Evolutionary conservation across 345 rosid species (phyloP).

Genomic region (Moricandia moricandioides): DNA sequence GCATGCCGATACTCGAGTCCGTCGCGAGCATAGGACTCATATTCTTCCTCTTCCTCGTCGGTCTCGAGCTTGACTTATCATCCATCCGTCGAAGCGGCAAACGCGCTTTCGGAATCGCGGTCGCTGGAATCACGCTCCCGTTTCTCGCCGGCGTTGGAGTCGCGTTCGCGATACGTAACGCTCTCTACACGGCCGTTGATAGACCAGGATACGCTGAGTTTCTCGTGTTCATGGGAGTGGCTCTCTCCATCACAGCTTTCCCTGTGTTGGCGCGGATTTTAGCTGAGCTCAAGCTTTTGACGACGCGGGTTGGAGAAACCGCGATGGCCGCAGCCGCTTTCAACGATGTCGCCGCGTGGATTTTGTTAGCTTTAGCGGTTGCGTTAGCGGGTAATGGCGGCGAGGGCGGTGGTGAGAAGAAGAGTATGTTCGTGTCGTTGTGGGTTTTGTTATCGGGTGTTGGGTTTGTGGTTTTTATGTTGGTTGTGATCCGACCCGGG

Average conservation of each 20-base stretch:
- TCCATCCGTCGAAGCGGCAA: constrained; percentile 65
- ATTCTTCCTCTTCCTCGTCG: constrained; percentile 88
- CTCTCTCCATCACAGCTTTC: constrained; percentile 92
- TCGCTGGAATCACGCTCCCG: constrained; percentile 69
- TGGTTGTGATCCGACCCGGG: constrained; percentile 58
- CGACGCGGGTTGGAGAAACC: constrained; percentile 63
- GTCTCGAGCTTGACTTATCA: constrained; percentile 73
- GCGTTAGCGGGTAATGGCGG: constrained; percentile 66
- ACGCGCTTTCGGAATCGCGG: constrained; percentile 68
- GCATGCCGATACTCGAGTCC: constrained; percentile 66
- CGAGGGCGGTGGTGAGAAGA: too few species aligned
- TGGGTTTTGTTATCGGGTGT: constrained; percentile 74
- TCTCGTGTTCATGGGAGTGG: constrained; percentile 86
- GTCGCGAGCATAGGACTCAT: constrained; percentile 81
- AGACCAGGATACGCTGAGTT: constrained; percentile 63
- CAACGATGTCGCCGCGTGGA: constrained; percentile 89
- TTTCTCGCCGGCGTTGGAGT: constrained; percentile 64
- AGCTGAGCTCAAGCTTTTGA: constrained; percentile 80
- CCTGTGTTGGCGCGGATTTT: constrained; percentile 86
- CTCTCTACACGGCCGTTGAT: constrained; percentile 40
- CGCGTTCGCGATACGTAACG: constrained; percentile 52
- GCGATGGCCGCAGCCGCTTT: constrained; percentile 97
- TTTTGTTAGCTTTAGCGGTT: constrained; percentile 69
- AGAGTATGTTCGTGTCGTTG: too few species aligned
- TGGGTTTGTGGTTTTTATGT: constrained; percentile 62